Evolutionary conservation across 2,329 filamentous ascomycete species (phyloP), one percentile per base, ranked within the genome.

Genomic region (Fusarium sp.): DNA sequence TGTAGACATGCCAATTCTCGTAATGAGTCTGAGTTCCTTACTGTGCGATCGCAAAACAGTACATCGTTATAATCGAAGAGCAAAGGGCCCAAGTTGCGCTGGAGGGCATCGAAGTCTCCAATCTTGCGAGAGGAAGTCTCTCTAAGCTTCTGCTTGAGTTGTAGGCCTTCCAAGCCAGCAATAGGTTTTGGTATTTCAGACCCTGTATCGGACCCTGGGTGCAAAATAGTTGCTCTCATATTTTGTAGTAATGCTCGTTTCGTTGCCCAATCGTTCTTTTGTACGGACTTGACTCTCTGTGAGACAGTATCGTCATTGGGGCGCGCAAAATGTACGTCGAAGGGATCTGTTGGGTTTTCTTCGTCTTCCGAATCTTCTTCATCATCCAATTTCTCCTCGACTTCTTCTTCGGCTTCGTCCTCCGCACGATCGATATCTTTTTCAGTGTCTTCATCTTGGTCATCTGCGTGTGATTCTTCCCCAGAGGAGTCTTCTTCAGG

Each of bases 51-150:
- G 63, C 92, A 94, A 78, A 93, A 93, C 3, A 98, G 83, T 3
- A 97, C 77, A 79, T 98, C 96, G 62, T 90, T 89, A 79, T 98
- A 98, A 75, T 91, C 90, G 81, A 97, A 98, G 2, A 98, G 85
- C 15, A 92, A 86, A 1, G 92, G 89, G 5, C 92, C 90, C 42
- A 98, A 78, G 4, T 87, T 85, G 75, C 91, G 88, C 78, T 94
- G 91, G 2, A 91, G 81, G 1, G 86, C 82, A 62, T 90, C 87
- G 66, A 97, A 90, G 8, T 83, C 83, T 7, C 88, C 82, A 51
- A 90, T 83, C 75, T 89, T 85, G 57, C 88, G 86, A 24, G 81
- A 80, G 30, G 90, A 87, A 15, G 86, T 83, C 62, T 89, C 86
- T 28, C 85, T 84, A 32, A 97, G 84, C 77, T 91, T 92, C 71